phyloP scores from a whole-genome alignment of 371 early-diverging fungal genomes.

The Globomyces sp. region DNA sequence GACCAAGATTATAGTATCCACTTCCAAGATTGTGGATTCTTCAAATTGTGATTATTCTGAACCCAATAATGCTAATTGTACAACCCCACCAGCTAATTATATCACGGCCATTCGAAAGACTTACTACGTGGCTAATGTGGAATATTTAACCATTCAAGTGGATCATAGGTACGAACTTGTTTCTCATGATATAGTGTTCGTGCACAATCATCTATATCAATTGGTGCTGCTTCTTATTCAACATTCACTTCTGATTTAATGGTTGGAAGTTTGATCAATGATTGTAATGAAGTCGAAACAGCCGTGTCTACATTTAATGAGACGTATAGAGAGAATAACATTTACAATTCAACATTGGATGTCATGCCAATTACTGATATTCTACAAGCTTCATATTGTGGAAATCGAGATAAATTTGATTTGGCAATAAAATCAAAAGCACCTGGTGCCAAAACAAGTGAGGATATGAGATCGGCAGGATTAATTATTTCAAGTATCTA shows the following conservation, averaged over 20 bases:
- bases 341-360: slow-evolving; percentile 14
- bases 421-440: neutral
- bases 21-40: neutral
- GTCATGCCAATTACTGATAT: slow-evolving; percentile 20
- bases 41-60: neutral
- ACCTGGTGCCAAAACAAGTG: slow-evolving; percentile 8
- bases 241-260: slow-evolving; percentile 15
- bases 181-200: slow-evolving; percentile 33
- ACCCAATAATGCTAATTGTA: neutral
- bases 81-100: neutral
- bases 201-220: slow-evolving; percentile 22
- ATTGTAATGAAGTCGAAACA: slow-evolving; percentile 13
- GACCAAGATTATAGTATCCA: neutral
- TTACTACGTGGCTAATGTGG: slow-evolving; percentile 34
- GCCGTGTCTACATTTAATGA: slow-evolving; percentile 12
- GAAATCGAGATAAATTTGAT: neutral
- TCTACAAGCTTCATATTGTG: neutral
- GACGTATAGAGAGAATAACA: slow-evolving; percentile 8
- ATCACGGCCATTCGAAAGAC: neutral
- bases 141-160: slow-evolving; percentile 39
- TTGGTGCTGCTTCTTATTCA: neutral
- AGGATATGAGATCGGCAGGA: slow-evolving; percentile 1
- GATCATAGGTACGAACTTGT: slow-evolving; percentile 36
- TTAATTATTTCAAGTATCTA: slow-evolving; percentile 1
- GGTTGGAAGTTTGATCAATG: slow-evolving; percentile 19